phyloP scores from a whole-genome alignment of 192 early-diverging fungal genomes.

The Gamsiella multidivaricata region DNA sequence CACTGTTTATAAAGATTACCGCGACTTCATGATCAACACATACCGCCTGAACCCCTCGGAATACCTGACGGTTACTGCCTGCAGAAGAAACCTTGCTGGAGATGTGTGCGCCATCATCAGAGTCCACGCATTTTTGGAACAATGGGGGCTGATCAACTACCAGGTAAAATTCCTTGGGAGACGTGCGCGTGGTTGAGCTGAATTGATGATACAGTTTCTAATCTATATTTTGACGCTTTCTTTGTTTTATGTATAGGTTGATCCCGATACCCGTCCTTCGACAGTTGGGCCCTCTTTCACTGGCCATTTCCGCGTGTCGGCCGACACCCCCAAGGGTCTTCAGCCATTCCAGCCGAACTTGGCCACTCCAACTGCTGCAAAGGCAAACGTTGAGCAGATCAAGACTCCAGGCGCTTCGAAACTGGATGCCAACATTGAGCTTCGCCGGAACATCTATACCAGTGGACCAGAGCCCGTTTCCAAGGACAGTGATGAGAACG shows the following conservation, averaged over 20 bases:
- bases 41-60: conserved; percentile 95
- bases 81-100: conserved; percentile 94
- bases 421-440: conserved; percentile 60
- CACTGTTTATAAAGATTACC: conserved; percentile 91
- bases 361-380: conserved; percentile 28
- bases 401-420: conserved; percentile 41
- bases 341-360: conserved; percentile 83
- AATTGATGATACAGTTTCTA: not conserved
- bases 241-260: conserved; percentile 67
- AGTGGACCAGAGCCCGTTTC: conserved; percentile 29
- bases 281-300: conserved; percentile 93
- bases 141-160: conserved; percentile 99
- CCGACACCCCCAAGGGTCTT: conserved; percentile 87
- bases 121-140: conserved; percentile 98
- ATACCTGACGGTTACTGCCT: conserved; percentile 98
- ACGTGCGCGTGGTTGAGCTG: not conserved
- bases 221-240: not conserved
- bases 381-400: conserved; percentile 11
- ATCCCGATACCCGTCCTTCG: conserved; percentile 93
- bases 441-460: conserved; percentile 65
- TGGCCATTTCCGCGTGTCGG: conserved; percentile 97
- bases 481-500: conserved; percentile 53
- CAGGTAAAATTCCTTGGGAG: conserved; percentile 66
- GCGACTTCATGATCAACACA: conserved; percentile 98
- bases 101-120: conserved; percentile 99